Evolutionary conservation across 257 asterid genomes (phyloP).

Genomic region (Solanum acaule): DNA sequence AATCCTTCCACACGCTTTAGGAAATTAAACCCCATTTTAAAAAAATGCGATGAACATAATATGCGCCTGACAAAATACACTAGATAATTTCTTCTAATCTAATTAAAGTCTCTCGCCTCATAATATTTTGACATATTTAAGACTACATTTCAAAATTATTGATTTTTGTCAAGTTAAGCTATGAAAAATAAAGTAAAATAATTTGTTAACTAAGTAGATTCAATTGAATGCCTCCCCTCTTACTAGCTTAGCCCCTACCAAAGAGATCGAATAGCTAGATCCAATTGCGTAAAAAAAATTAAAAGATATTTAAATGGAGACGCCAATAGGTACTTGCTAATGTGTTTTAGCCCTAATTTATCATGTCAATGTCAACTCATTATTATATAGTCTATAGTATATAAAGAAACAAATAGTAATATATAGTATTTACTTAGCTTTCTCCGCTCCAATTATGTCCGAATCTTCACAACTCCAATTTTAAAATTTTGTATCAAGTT

Average conservation of each 20-base stretch:
- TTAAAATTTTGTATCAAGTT: rapidly evolving
- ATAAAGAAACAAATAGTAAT: too few relatives aligned
- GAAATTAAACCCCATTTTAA: neutral
- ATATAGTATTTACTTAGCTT: too few relatives aligned
- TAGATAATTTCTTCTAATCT: neutral
- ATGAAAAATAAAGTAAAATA: neutral
- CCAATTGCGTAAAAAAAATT: neutral
- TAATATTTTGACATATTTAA: neutral
- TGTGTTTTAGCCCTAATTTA: neutral
- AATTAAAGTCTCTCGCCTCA: neutral
- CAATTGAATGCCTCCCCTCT: neutral
- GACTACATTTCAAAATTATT: neutral
- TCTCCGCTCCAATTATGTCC: neutral
- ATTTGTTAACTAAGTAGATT: neutral
- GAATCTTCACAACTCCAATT: neutral
- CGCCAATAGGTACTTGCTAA: neutral
- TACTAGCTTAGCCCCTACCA: neutral
- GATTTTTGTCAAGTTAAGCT: neutral
- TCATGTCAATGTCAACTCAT: neutral
- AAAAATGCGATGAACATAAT: neutral
- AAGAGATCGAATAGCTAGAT: neutral
- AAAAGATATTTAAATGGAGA: neutral
- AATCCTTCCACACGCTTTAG: neutral
- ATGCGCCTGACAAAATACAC: neutral
- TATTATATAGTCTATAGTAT: neutral